Conservation (phyloP, 768 basidiomycete genomes). For the Phanerochaete sordida region DNA sequence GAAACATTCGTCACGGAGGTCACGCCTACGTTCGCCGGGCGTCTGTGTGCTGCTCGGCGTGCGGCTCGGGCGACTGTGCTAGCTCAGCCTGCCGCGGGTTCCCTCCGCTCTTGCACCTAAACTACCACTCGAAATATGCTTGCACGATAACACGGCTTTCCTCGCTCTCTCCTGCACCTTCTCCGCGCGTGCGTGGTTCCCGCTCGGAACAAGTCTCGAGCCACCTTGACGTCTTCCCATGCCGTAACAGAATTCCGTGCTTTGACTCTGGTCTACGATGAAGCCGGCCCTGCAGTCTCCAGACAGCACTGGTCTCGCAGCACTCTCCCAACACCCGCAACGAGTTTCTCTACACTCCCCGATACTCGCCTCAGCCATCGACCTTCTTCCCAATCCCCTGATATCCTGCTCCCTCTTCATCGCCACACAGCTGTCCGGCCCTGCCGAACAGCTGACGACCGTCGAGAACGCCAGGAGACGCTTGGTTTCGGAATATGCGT, state of each 20-base stretch:
- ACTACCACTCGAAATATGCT: not conserved
- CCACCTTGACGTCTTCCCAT: not conserved
- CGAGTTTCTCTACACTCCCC: constrained; percentile 34
- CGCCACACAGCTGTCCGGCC: constrained; percentile 23
- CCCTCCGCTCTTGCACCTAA: not conserved
- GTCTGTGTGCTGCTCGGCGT: no score
- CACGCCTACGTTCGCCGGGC: no score
- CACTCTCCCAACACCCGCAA: constrained; percentile 27
- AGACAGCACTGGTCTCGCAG: constrained; percentile 28
- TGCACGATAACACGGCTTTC: not conserved
- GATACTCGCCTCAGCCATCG: constrained; percentile 44
- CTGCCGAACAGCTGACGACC: constrained; percentile 30
- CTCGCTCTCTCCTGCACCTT: not conserved
- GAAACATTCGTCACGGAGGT: not conserved
- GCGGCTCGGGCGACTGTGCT: no score
- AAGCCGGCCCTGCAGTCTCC: constrained; percentile 11
- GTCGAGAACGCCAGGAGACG: constrained; percentile 56
- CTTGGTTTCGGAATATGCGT: constrained; percentile 37
- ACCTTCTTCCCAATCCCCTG: constrained; percentile 38
- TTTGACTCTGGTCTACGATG: not conserved
- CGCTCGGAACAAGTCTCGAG: not conserved
- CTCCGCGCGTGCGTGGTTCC: not conserved
- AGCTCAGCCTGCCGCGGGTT: not conserved
- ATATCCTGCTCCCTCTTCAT: constrained; percentile 46
- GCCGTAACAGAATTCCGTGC: not conserved